Conservation (phyloP, 78 protist genomes). For the Guillardia theta region DNA sequence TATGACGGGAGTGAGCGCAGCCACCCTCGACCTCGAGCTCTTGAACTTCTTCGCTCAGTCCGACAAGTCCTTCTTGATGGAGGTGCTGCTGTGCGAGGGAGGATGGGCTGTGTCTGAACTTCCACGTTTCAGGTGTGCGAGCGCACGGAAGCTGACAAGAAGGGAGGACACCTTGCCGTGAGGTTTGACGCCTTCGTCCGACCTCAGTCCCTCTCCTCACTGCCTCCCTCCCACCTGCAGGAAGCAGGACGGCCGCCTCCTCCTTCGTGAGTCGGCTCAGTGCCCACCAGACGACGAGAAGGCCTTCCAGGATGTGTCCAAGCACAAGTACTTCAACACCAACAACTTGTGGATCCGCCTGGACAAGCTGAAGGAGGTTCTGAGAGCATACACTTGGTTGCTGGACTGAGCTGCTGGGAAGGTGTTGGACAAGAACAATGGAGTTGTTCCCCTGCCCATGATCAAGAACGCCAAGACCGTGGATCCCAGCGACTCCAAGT, state of each 20-base stretch:
- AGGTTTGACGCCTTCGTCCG: background rate
- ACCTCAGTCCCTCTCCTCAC: no score
- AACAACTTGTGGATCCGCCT: slow-evolving; percentile 95
- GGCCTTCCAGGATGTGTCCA: background rate
- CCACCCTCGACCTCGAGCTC: slow-evolving; percentile 81
- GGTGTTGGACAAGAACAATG: background rate
- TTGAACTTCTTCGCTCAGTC: background rate
- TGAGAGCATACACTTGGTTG: no score
- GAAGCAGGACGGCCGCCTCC: background rate
- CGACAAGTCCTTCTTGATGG: slow-evolving; percentile 45
- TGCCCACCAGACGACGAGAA: slow-evolving; percentile 17
- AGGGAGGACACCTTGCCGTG: slow-evolving; percentile 40
- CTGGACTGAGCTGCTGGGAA: background rate
- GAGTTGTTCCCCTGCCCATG: slow-evolving; percentile 49
- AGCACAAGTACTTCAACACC: slow-evolving; percentile 88
- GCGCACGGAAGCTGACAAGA: slow-evolving; percentile 41
- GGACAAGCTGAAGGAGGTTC: background rate
- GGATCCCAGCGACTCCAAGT: background rate
- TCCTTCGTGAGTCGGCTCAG: slow-evolving; percentile 38
- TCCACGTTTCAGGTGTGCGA: background rate
- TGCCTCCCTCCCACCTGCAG: no score
- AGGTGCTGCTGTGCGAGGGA: background rate
- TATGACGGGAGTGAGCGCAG: no score
- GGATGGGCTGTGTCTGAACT: background rate
- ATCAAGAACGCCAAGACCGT: slow-evolving; percentile 89